Base-by-base conservation (phyloP, 1,284 basidiomycete genomes). In the Trichosporon faecale region DNA sequence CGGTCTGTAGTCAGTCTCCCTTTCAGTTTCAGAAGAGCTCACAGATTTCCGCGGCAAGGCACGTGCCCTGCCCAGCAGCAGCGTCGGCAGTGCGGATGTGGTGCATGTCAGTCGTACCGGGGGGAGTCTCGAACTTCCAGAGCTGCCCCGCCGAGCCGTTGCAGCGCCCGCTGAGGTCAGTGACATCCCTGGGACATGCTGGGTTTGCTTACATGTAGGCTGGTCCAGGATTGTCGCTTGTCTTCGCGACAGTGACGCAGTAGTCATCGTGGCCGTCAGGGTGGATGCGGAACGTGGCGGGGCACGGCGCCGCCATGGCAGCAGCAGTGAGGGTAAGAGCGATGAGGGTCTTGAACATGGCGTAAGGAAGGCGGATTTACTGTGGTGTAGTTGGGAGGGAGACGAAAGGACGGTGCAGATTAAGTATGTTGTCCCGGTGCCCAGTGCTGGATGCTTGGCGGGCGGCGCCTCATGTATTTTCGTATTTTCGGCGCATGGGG, bases 41-140 rank as follows among this genome's bases (percentile, higher is more conserved):
- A 68, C 68, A 65, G 29, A 61, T 40, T 11, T 66, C 68, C 6
- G 68, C 68, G n/a, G 64, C 52, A 33, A 68, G 68, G 21, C 68
- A 65, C 9, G 57, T 31, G 33, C 46, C 29, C 31, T 49, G 63
- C 14, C 29, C 27, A 29, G 52, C 29, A 7, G 21, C 49, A 7
- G 27, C 21, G 35, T 55, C 63, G 12, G 35, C 23, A 5, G 35
- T 64, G 67, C 67, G 67, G n/a, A 68, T 44, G 63, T 68, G 67
- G 31, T 40, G 8, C 18, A 55, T 60, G 40, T 64, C 67, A 6
- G 23, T 57, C 33, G 52, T 55, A 29, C 31, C 12, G n/a, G 63
- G 40, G 23, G 29, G 31, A 8, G 35, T 52, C 23, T 68, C 57
- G 46, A 49, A 68, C 33, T n/a, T 21, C 63, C 63, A 68, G 33